Evolutionary conservation across 2,329 filamentous ascomycete species (phyloP), one percentile per base, ranked within the genome.

Genomic region (Ceratocystis colombiana): DNA sequence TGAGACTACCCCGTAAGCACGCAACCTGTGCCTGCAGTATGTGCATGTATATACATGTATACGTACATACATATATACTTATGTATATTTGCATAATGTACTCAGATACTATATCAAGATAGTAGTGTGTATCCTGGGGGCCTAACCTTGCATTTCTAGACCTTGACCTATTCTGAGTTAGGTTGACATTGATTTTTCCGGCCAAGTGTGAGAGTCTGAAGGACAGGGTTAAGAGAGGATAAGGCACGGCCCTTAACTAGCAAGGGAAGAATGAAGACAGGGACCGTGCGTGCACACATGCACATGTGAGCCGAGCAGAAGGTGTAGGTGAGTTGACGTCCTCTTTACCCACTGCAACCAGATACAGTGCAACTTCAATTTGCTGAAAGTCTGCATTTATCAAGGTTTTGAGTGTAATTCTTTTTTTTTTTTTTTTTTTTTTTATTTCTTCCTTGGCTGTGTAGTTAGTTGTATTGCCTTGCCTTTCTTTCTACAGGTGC

Each of bases 191-290:
- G 28, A 30, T 20, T 37, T 59, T 59, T 59, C 55, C 55, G 55
- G 55, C 12, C 15, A n/a, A 30, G 33, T 28, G 55, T n/a, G 55
- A 59, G 30, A 15, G 30, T 17, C 15, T 8, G 25, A 59, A 37
- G 30, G 33, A 59, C 55, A 59, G 55, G 55, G 55, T 12, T 20
- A n/a, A 20, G 28, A 25, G 37, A 59, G 55, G 55, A 28, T 37
- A 59, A 33, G 55, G 55, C 55, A 59, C 30, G 55, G 55, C 55
- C 25, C 55, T 59, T 30, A 20, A 20, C 55, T 37, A 15, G 55
- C 55, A 59, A 37, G 55, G 55, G 28, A 37, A 20, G 28, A 59
- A 59, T 59, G 55, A 59, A n/a, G 25, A 37, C 28, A 59, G n/a
- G 55, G 28, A 28, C 55, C 28, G 55, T 59, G 55, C 28, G 53